Base-by-base conservation (phyloP, 2,329 filamentous ascomycete genomes). In the Teratosphaeria viscida region DNA sequence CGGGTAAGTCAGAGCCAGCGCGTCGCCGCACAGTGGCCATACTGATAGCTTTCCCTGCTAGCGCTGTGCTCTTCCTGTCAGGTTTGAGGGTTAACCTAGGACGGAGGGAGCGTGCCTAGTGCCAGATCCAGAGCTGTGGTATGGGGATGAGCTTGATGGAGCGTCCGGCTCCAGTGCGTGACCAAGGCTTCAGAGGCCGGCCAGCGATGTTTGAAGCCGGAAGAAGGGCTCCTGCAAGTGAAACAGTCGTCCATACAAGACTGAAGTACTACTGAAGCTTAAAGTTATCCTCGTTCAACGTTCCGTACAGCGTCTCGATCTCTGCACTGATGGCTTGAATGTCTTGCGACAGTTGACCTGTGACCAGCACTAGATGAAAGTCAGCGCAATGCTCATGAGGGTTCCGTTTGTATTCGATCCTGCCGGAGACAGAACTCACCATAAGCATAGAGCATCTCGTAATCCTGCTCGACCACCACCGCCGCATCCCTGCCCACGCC, bases 391-490 rank as follows among this genome's bases (percentile, higher is more conserved):
- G 5, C 10, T 5, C 5, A 2, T 12, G 16, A 10, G n/a, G n/a
- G 11, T n/a, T 5, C 7, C 16, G 5, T 16, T 12, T 14, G 10
- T 23, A 23, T 1, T 23, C 37, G 5, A 14, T n/a, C 37, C 5
- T 49, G 43, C 26, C 7, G 34, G 10, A 19, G 8, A 12, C 2
- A 6, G 14, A 23, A 76, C 80, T 73, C 70, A 83, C 82, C 90
- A 76, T 96, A 99, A 19, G 92, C 92, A 75, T 97, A 99, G 52
- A 97, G 75, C 65, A 97, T 77, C 63, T 92, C 91, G 72, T 94
- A 97, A 71, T 99, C 94, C 63, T 84, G 83, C 71, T 92, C 88
- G 63, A 85, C 85, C 1, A 85, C 79, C 47, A 75, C 61, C 32
- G 55, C 55, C 55, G 26, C 37, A 8, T 75, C 72, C 54, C 69